Conservation (phyloP, 2,329 filamentous ascomycete genomes). For the Aspergillus quadricinctus region DNA sequence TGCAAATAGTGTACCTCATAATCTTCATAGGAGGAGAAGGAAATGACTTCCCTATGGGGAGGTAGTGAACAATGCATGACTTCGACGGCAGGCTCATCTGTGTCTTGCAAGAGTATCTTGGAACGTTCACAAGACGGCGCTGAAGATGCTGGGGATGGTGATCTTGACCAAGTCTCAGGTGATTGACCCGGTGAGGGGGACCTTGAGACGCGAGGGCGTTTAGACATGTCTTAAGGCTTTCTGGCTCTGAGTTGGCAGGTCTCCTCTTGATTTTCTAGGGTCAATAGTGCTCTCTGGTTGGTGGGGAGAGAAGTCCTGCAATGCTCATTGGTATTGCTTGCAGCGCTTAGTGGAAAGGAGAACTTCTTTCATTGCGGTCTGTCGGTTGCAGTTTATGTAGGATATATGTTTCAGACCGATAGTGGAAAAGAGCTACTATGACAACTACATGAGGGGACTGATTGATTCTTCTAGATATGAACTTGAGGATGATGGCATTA, state of each 20-base stretch:
- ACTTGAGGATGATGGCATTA: not conserved
- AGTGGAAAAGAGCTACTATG: not conserved
- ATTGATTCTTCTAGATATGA: conserved; percentile 2
- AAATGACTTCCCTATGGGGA: conserved; percentile 66
- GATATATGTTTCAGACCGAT: not conserved
- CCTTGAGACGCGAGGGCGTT: conserved; percentile 54
- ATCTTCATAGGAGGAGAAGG: conserved; percentile 70
- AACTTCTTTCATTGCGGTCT: not conserved
- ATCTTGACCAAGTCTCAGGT: conserved; percentile 17
- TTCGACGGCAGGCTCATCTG: conserved; percentile 26
- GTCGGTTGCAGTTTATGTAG: not conserved
- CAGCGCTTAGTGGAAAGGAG: not conserved
- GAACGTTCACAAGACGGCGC: conserved; percentile 24
- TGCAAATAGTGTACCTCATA: conserved; percentile 85
- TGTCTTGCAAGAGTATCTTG: conserved; percentile 61
- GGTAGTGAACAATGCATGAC: conserved; percentile 78
- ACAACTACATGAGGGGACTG: not conserved
- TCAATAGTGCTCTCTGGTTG: not conserved
- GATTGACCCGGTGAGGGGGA: conserved; percentile 36
- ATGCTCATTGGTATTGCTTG: not conserved
- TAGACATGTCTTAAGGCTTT: conserved; percentile 47
- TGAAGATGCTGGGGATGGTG: conserved; percentile 25
- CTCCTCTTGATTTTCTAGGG: not conserved
- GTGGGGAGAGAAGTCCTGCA: not conserved
- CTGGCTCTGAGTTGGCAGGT: not conserved